Percentiles rank a stretch among this genome's conserved stretches.
Conservation (phyloP, 805 yeast species). For the Candida patagonica region DNA sequence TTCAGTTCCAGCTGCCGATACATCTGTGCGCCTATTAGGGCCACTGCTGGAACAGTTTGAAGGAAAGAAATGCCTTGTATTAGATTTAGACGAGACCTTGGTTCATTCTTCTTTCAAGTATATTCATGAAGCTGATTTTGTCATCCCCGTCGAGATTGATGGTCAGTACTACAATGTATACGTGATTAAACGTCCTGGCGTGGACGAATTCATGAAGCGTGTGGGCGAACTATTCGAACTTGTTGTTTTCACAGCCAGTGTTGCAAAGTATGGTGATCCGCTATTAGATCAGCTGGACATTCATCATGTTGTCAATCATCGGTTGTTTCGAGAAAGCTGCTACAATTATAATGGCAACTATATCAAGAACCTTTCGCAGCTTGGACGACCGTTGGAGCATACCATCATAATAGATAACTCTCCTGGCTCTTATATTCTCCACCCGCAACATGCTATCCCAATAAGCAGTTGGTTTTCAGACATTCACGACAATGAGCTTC, state of each 20-base stretch:
- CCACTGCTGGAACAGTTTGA: conserved; percentile 41
- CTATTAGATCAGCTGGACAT: conserved; percentile 78
- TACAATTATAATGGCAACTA: conserved; percentile 89
- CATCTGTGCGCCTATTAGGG: conserved; percentile 33
- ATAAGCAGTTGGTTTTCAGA: conserved; percentile 98
- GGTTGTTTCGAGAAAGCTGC: conserved; percentile 91
- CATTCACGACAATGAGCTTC: conserved; percentile 89
- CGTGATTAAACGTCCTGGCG: conserved; percentile 96
- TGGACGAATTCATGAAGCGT: conserved; percentile 76
- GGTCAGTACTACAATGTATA: conserved; percentile 87
- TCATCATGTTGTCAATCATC: conserved; percentile 70
- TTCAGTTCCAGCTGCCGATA: neutral
- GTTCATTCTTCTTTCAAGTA: conserved; percentile 94
- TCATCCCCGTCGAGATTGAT: conserved; percentile 95
- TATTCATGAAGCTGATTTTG: conserved; percentile 88
- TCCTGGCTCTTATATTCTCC: conserved; percentile 96
- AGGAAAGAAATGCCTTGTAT: conserved; percentile 73
- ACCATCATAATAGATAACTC: conserved; percentile 91
- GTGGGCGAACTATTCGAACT: conserved; percentile 89
- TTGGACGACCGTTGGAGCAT: conserved; percentile 84
- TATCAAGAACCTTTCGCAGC: conserved; percentile 85
- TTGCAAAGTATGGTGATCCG: conserved; percentile 93
- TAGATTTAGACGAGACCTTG: conserved; percentile 91
- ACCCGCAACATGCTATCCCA: conserved; percentile 96
- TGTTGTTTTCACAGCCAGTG: conserved; percentile 95